Conservation (phyloP, 371 early-diverging fungal species). For the Dichotomocladium elegans region DNA sequence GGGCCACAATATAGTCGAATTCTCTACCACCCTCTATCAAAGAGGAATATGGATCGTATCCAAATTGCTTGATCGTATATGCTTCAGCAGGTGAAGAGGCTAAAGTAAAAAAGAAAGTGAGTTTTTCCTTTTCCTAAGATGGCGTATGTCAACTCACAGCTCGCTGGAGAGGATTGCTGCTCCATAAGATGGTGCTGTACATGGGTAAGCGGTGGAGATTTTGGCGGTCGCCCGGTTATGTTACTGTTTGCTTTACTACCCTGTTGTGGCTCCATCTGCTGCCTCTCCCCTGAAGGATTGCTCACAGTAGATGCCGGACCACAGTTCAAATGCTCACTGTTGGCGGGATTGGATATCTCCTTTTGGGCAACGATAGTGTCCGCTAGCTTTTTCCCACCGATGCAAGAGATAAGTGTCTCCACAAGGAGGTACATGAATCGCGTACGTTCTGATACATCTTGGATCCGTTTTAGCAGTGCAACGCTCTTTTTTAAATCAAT, state of each 20-base stretch:
- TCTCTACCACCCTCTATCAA: neutral
- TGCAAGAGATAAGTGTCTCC: conserved; percentile 23
- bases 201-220: neutral
- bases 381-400: conserved; percentile 23
- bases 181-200: neutral
- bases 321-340: neutral
- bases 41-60: conserved; percentile 18
- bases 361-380: neutral
- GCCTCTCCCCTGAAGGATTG: neutral
- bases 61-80: conserved; percentile 43
- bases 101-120: neutral
- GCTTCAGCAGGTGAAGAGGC: conserved; percentile 23
- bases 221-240: neutral
- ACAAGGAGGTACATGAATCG: conserved; percentile 22
- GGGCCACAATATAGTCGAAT: neutral
- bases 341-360: neutral
- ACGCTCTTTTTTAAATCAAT: conserved; percentile 26
- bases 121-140: neutral
- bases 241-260: neutral
- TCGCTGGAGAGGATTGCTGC: neutral
- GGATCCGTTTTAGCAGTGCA: conserved; percentile 19
- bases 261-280: neutral
- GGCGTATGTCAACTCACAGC: neutral
- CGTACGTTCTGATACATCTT: conserved; percentile 30
- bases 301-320: neutral